Evolutionary conservation across 495 filamentous ascomycete species (phyloP), one percentile per base, ranked within the genome.

Genomic region (Bombardia bombarda): DNA sequence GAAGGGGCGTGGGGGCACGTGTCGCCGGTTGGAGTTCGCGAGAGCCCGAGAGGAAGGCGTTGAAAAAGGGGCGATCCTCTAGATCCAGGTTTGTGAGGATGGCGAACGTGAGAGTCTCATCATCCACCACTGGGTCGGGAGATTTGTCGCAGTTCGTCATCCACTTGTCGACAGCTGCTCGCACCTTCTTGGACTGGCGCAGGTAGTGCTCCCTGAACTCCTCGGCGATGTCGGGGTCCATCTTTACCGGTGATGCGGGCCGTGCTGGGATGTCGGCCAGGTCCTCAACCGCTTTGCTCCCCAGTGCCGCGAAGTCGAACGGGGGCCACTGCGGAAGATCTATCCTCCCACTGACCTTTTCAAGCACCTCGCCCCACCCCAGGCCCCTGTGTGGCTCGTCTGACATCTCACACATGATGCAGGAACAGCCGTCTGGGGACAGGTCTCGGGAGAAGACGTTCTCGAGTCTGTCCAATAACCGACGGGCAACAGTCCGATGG

Each of bases 281-380:
- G n/a, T 57, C 57, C 34, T 75, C 74, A 46, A 53, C 69, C 17
- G 62, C 67, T 53, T 67, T 67, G 28, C 78, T 71, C 8, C 78
- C 79, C 1, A 87, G 65, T 14, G 77, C 77, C 16, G 75, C 74
- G 50, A 93, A 75, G 45, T 81, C 77, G 51, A 94, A 93, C 0
- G 88, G 84, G 17, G 90, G 90, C 89, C 90, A 95, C 32, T 66
- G 65, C 3, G 92, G 92, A 32, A 96, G 70, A 37, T 92, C 84
- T 21, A 84, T 73, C 42, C 90, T 78, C 7, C 90, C 90, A 43
- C 87, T 89, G 5, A 95, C 88, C 49, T 87, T 78, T 63, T 99
- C 92, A 19, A 99, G 70, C 6, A 97, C 86, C 50, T 97, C 93
- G 1, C 90, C 90, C 93, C 93, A 99, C 50, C 87, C 90, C n/a